phyloP scores from a whole-genome alignment of 208 protist genomes.

The Trypanosoma boissoni region DNA sequence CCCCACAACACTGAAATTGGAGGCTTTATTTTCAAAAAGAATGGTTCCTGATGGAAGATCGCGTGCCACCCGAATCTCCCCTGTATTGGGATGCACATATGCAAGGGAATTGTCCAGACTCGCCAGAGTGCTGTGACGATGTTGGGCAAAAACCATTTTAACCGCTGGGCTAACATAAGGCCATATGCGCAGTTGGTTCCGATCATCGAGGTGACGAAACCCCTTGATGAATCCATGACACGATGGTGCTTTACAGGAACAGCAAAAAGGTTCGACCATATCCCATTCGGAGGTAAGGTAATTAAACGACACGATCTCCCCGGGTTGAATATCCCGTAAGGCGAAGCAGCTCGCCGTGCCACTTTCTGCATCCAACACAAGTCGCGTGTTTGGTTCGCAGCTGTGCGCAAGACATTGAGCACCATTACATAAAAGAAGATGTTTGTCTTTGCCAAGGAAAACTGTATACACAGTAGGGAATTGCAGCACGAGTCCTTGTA shows the following conservation, averaged over 20 bases:
- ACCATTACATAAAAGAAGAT: constrained; percentile 70
- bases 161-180: constrained; percentile 49
- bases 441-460: constrained; percentile 72
- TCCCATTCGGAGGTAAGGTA: constrained; percentile 89
- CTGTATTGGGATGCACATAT: constrained; percentile 14
- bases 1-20: constrained; percentile 30
- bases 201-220: constrained; percentile 52
- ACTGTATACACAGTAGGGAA: constrained; percentile 86
- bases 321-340: constrained; percentile 50
- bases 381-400: constrained; percentile 75
- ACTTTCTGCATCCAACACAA: constrained; percentile 62
- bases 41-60: constrained; percentile 64
- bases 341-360: constrained; percentile 65
- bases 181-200: constrained; percentile 63
- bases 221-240: constrained; percentile 69
- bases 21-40: constrained; percentile 40
- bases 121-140: constrained; percentile 41
- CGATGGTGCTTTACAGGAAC: constrained; percentile 46
- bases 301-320: constrained; percentile 79
- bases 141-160: constrained; percentile 55
- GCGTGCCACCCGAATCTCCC: constrained; percentile 39
- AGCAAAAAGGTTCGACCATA: constrained; percentile 78
- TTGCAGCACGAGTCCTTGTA: constrained; percentile 68
- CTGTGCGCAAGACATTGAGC: constrained; percentile 81
- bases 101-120: constrained; percentile 57